Evolutionary conservation across 2,329 filamentous ascomycete genomes (phyloP), one percentile per base, ranked within the genome.

Genomic region (Pyrenophora tritici-repentis): DNA sequence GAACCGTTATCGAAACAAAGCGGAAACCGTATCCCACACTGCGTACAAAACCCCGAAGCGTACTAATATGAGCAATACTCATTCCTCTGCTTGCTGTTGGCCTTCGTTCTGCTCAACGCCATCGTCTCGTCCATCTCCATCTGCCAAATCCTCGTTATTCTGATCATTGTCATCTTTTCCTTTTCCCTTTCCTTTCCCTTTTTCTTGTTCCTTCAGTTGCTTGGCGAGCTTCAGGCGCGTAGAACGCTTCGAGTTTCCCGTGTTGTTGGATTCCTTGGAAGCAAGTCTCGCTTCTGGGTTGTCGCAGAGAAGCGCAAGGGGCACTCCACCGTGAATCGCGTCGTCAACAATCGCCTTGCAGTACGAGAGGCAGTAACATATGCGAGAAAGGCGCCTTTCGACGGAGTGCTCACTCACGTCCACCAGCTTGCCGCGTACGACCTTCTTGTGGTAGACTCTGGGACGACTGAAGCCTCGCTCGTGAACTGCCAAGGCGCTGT

Each of bases 291-390:
- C 50, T 29, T 55, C 50, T 0, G 68, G 66, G 29, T 71, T 71
- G 17, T 70, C 62, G 26, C 50, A 58, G 6, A 70, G 49, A 18
- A 65, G 47, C 32, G 54, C 50, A 4, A 71, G 51, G 8, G 59
- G 57, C 2, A 69, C 31, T 1, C 66, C 67, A 1, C 66, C 65
- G 1, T 61, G 47, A 1, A 72, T 8, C 1, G 58, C 66, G 46
- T 72, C 68, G 34, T 70, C 65, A 2, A 62, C 63, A 0, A 45
- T 42, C 1, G 67, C 65, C 60, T 72, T 72, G 31, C 26, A 53
- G 12, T 53, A 39, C 50, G 40, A 42, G 10, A 72, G 32, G 16
- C 56, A 42, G 1, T 42, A 17, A 50, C 66, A 71, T 17, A 71
- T 62, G 2, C 47, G 35, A 4, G 46, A 41, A 6, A 72, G 48